A percentile compares a stretch with the other conserved stretches of the same genome.
Conservation (phyloP, 257 asterid species). For the Solanum habrochaites region DNA sequence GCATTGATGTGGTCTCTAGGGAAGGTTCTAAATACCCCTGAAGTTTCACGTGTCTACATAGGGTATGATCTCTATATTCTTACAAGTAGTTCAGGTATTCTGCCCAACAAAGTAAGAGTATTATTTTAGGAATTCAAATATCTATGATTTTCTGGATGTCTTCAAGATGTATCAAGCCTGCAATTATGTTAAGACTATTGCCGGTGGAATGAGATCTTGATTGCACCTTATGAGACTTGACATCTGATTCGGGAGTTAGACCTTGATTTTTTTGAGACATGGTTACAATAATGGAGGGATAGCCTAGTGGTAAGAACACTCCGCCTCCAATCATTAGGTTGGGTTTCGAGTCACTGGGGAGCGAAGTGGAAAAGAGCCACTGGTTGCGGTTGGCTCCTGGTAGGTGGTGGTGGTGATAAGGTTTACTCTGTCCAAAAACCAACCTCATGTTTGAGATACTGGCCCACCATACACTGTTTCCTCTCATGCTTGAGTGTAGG, state of each 20-base stretch:
- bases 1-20: conserved; percentile 99
- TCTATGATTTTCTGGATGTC: neutral
- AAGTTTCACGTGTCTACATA: conserved; percentile 85
- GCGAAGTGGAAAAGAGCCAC: neutral
- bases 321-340: neutral
- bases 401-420: neutral
- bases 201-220: neutral
- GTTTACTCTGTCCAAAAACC: neutral
- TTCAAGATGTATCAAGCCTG: neutral
- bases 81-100: neutral
- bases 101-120: neutral
- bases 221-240: neutral
- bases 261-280: neutral
- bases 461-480: neutral
- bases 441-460: neutral
- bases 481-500: neutral
- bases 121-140: neutral
- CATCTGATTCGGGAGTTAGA: neutral
- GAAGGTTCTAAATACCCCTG: conserved; percentile 92
- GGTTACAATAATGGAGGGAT: neutral
- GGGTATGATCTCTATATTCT: conserved; percentile 40
- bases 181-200: neutral
- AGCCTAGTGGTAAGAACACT: neutral
- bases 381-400: neutral
- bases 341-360: neutral